Evolutionary conservation across 1,284 basidiomycete species (phyloP), one percentile per base, ranked within the genome.

Genomic region (Golubevia sp.): DNA sequence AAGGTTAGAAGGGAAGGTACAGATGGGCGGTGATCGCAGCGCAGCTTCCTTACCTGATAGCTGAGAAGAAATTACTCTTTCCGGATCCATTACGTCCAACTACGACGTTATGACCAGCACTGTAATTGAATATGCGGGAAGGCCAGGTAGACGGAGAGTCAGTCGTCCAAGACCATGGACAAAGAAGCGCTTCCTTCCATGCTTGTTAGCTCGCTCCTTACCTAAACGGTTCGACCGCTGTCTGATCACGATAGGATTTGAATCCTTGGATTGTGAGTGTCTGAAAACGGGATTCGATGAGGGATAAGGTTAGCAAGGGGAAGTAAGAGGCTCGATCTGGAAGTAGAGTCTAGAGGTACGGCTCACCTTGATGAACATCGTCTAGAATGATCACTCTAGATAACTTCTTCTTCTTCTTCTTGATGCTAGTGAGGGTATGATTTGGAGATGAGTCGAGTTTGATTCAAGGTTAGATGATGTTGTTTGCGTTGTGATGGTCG

Each of bases 191-290:
- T n/a, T n/a, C n/a, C n/a, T n/a, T n/a, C n/a, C n/a, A n/a, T n/a
- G n/a, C n/a, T n/a, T n/a, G n/a, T n/a, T n/a, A n/a, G n/a, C n/a
- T n/a, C n/a, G n/a, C n/a, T n/a, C n/a, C 73, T 51, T 53, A 85
- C 81, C 84, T 85, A 74, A 88, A 88, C 15, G 87, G 86, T 52
- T 87, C 87, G n/a, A 88, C 85, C 30, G 85, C 84, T 18, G 86
- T 86, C 74, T 88, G 86, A 71, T 88, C 88, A 62, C 87, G 79
- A 90, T 95, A 98, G 30, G 93, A 96, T 86, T 97, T 98, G 89
- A 98, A 98, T 69, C 96, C 95, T 64, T 83, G 80, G 60, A 82
- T 81, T 49, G 74, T 82, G 49, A 82, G 67, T 15, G 74, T 74
- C 64, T 70, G 58, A 50, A 23, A 58, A 25, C 56, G 25, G 52